Percentiles rank a stretch among this genome's conserved stretches.
These are phyloP conservation scores for Pythium biforme DNA, from an alignment of 352 stramenopile genomes.

Conservation along the genomic window DNA sequence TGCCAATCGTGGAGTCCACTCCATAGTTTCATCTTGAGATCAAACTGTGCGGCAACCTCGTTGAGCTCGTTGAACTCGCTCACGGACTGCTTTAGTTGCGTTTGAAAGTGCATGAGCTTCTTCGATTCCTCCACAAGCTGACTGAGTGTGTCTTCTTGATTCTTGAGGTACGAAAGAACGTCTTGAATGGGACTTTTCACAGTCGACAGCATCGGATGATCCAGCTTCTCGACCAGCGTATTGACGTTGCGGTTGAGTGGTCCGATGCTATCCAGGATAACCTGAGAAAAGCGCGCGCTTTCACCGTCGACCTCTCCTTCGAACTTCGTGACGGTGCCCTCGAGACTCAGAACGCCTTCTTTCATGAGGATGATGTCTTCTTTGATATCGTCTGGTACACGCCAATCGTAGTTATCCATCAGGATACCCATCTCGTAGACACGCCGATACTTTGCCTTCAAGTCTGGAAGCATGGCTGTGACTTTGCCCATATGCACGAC, in stretches of 20 bases:
- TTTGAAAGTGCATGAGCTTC: constrained; percentile 87
- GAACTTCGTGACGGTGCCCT: constrained; percentile 87
- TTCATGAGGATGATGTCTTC: constrained; percentile 94
- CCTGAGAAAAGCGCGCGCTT: constrained; percentile 87
- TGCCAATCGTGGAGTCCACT: constrained; percentile 85
- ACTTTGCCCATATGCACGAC: constrained; percentile 88
- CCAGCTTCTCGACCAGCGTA: constrained; percentile 77
- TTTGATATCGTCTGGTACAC: constrained; percentile 90
- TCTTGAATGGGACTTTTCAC: constrained; percentile 76
- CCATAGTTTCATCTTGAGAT: constrained; percentile 92
- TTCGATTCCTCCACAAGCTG: constrained; percentile 81
- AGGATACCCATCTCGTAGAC: constrained; percentile 87
- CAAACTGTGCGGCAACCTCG: constrained; percentile 83
- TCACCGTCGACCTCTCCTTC: constrained; percentile 92
- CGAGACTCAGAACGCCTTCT: constrained; percentile 88
- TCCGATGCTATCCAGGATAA: constrained; percentile 88
- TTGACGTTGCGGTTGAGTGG: constrained; percentile 70
- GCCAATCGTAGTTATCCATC: constrained; percentile 92
- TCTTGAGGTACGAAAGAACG: constrained; percentile 68
- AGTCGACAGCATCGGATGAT: constrained; percentile 74
- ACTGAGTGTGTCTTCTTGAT: constrained; percentile 68
- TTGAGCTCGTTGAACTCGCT: constrained; percentile 91
- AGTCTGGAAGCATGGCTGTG: constrained; percentile 47
- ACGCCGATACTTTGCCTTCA: constrained; percentile 71
- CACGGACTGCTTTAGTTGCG: constrained; percentile 78